Evolutionary conservation across 129 eudicot genomes (phyloP).

Genomic region (Ambrosia artemisiifolia): DNA sequence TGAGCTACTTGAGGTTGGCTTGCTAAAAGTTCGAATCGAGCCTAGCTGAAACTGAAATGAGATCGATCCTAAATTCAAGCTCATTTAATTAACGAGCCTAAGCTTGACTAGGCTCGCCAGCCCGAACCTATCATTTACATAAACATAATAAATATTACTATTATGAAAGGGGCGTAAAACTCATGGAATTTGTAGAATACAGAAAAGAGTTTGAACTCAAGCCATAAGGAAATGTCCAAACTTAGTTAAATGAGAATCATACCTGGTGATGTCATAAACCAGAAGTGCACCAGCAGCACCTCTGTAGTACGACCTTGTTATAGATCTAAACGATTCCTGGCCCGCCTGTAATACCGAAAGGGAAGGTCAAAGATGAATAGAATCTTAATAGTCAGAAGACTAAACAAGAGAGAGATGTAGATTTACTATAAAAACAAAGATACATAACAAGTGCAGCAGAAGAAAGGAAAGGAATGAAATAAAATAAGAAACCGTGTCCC

Average conservation of each 20-base stretch:
- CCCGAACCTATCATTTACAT: not conserved
- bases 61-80: not conserved
- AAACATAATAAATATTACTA: too few relatives aligned
- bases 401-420: not conserved
- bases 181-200: not conserved
- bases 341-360: conserved; percentile 64
- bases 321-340: conserved; percentile 92
- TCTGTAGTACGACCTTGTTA: conserved; percentile 91
- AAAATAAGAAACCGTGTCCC: conserved; percentile 40
- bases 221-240: not conserved
- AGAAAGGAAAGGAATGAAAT: not conserved
- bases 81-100: not conserved
- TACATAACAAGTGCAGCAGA: not conserved
- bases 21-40: not conserved
- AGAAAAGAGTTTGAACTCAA: not conserved
- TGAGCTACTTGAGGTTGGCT: not conserved
- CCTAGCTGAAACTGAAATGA: not conserved
- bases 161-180: not conserved
- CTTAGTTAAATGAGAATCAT: not conserved
- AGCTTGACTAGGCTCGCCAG: too few relatives aligned
- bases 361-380: not conserved
- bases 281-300: conserved; percentile 99
- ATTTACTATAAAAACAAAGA: conserved; percentile 9
- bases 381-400: not conserved
- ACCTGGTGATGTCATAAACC: conserved; percentile 86